These are phyloP conservation scores for Gonium pectorale DNA, from an alignment of 139 green algal species.

Conservation along the genomic window DNA sequence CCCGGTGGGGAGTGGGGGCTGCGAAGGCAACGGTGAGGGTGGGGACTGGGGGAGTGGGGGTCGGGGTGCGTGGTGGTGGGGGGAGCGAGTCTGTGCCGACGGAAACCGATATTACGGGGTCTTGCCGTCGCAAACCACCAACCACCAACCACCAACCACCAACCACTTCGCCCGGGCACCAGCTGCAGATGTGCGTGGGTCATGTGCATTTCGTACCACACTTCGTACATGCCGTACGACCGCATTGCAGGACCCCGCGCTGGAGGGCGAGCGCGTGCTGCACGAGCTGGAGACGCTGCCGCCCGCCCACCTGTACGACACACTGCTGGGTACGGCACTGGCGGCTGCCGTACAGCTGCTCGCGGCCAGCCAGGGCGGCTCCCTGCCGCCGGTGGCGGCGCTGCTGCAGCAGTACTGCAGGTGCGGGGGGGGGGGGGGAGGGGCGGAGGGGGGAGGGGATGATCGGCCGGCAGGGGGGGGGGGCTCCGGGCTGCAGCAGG, in stretches of 20 bases:
- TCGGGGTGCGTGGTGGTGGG: too few species aligned
- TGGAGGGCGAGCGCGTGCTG: constrained; percentile 83
- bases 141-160: neutral
- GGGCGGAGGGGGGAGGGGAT: too few species aligned
- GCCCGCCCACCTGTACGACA: constrained; percentile 64
- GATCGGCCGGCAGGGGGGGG: too few species aligned
- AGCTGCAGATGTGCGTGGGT: too few species aligned
- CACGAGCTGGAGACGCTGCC: constrained; percentile 84
- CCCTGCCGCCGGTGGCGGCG: constrained; percentile 60
- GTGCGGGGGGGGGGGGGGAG: constrained; percentile 14
- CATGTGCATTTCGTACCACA: too few species aligned
- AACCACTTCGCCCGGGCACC: too few species aligned
- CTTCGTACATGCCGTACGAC: too few species aligned
- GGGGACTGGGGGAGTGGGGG: too few species aligned
- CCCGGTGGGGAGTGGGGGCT: too few species aligned
- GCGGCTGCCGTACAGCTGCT: constrained; percentile 65
- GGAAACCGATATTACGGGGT: neutral
- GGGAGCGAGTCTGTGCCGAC: too few species aligned
- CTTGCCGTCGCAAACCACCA: neutral
- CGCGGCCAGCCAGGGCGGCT: constrained; percentile 45
- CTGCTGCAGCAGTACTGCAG: constrained; percentile 52
- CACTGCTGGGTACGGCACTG: constrained; percentile 72
- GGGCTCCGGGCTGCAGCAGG: too few species aligned
- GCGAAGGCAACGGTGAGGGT: too few species aligned
- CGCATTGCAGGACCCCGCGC: constrained; percentile 61